Evolutionary conservation across 2,329 filamentous ascomycete species (phyloP), one percentile per base, ranked within the genome.

Genomic region (Arthrobotrys megalospora): DNA sequence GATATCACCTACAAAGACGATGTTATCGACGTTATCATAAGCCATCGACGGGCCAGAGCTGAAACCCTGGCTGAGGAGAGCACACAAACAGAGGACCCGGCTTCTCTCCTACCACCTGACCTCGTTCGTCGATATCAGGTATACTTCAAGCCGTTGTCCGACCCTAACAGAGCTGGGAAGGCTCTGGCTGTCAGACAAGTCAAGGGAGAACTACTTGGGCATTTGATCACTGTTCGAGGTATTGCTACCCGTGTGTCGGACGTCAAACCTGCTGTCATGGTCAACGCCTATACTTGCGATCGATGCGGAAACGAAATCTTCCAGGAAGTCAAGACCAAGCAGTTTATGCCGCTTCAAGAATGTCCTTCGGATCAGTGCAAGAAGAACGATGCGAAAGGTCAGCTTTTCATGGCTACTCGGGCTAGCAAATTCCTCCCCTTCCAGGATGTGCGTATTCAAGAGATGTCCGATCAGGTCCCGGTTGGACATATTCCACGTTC

Each of bases 391-490:
- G 90, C 93, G 81, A 97, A 96, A 85, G 96, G 96, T 16, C 93
- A 97, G 84, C 88, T 99, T 45, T 95, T 97, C 84, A 90, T 96
- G 43, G 97, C 95, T 0, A 96, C 94, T n/a, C 90, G 96, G 82
- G 96, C 95, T 0, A 97, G 94, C 64, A 99, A 98, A 83, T 99
- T 98, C 83, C 86, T 97, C 82, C 94, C 96, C 2, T 99, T 99
- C 87, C 96, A 99, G 85, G 96, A 99, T 85, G 90, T 98, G 85
- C 98, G 98, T 86, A 94, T 99, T 71, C 96, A 99, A 85, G 96
- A 99, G 84, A 93, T 98, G 90, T 94, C 96, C n/a, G 96, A 99
- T 84, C 96, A 99, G 84, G 96, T 99, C 0, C 96, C 96, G 6
- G 96, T 99, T 80, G 96, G 96, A 63, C 96, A 99, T 84, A 99